These are phyloP conservation scores for Aspergillus bombycis DNA, from an alignment of 2,329 filamentous ascomycete species.

Conservation along the genomic window DNA sequence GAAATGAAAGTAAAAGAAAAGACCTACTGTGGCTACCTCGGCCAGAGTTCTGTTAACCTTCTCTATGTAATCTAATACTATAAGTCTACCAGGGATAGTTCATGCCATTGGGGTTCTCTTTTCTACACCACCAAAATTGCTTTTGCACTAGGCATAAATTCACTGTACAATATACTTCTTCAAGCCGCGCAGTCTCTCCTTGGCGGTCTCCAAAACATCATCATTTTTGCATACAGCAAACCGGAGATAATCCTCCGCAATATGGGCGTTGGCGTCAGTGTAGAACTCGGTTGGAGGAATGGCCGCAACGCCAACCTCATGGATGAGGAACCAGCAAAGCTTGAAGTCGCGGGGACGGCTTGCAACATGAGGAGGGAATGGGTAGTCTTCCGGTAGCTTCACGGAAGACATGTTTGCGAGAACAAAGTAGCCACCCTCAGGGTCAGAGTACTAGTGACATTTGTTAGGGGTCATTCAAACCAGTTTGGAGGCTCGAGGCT, in stretches of 20 bases:
- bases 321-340: slow-evolving; percentile 94
- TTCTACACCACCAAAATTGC: slow-evolving; percentile 4
- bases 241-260: slow-evolving; percentile 89
- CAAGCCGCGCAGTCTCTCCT: slow-evolving; percentile 72
- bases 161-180: slow-evolving; percentile 66
- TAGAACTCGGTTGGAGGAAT: slow-evolving; percentile 98
- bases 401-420: slow-evolving; percentile 92
- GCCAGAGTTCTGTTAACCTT: not conserved
- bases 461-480: slow-evolving; percentile 8
- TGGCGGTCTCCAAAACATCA: slow-evolving; percentile 76
- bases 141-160: slow-evolving; percentile 14
- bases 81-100: not conserved
- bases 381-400: slow-evolving; percentile 78
- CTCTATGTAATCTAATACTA: not conserved
- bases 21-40: not conserved
- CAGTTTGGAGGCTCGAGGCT: not conserved
- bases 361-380: slow-evolving; percentile 87
- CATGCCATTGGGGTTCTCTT: not conserved
- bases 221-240: slow-evolving; percentile 98
- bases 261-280: slow-evolving; percentile 76
- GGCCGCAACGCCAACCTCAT: slow-evolving; percentile 91
- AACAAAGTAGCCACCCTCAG: slow-evolving; percentile 97
- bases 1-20: not conserved
- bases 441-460: slow-evolving; percentile 70
- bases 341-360: slow-evolving; percentile 89